Conservation (phyloP, 2,329 filamentous ascomycete species). For the Phaeosphaeriaceae sp. region DNA sequence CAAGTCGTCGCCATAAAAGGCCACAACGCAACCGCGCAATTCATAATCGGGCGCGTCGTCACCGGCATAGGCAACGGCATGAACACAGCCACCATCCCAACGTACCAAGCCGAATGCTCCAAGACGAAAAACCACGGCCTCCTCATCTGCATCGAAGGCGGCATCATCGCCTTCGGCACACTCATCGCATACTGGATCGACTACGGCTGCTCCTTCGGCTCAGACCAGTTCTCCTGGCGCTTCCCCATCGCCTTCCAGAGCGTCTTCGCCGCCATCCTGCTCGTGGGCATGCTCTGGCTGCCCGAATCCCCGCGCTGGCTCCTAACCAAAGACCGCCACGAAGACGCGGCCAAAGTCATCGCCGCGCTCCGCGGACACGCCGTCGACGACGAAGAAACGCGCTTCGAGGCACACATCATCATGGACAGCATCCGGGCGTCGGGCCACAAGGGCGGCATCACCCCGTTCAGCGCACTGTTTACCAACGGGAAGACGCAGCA, state of each 20-base stretch:
- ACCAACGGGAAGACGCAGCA: slow-evolving; percentile 70
- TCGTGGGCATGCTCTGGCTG: slow-evolving; percentile 64
- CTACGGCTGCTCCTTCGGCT: slow-evolving; percentile 43
- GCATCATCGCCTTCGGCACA: slow-evolving; percentile 59
- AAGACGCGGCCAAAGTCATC: slow-evolving; percentile 63
- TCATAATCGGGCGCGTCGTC: slow-evolving; percentile 60
- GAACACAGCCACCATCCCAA: slow-evolving; percentile 62
- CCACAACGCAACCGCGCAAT: slow-evolving; percentile 52
- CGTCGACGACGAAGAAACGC: slow-evolving; percentile 62
- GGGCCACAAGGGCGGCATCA: slow-evolving; percentile 50
- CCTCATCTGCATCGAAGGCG: slow-evolving; percentile 65
- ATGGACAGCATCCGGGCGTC: slow-evolving; percentile 60
- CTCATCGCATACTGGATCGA: slow-evolving; percentile 59
- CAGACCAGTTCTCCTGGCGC: slow-evolving; percentile 51
- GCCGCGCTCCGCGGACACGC: slow-evolving; percentile 57
- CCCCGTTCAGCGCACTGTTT: slow-evolving; percentile 60
- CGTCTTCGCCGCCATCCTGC: slow-evolving; percentile 57
- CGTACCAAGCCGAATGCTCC: slow-evolving; percentile 61
- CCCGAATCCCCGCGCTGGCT: slow-evolving; percentile 73
- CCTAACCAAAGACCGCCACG: slow-evolving; percentile 66
- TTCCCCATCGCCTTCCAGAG: slow-evolving; percentile 63
- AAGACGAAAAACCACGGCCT: slow-evolving; percentile 64
- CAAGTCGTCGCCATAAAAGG: slow-evolving; percentile 46
- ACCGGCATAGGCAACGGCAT: slow-evolving; percentile 63
- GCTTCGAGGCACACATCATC: slow-evolving; percentile 68